Evolutionary conservation across 2,329 filamentous ascomycete genomes (phyloP).

Genomic region (Fonsecaea monophora): DNA sequence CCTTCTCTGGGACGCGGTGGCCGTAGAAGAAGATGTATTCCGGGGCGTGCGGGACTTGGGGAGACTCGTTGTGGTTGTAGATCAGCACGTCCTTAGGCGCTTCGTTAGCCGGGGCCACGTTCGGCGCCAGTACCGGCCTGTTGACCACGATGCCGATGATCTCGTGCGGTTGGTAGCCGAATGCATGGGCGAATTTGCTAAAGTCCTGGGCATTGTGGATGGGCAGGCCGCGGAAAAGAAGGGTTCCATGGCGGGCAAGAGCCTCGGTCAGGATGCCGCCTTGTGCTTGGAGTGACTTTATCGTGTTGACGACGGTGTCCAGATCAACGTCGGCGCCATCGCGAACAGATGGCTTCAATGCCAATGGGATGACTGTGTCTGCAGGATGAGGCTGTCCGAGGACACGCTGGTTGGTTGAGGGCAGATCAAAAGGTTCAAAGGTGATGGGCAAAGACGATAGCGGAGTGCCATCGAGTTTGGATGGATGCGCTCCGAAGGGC

Average conservation of each 20-base stretch:
- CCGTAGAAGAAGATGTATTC: conserved; percentile 61
- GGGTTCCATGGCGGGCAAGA: conserved; percentile 54
- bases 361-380: conserved; percentile 50
- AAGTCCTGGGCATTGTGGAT: conserved; percentile 56
- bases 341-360: conserved; percentile 46
- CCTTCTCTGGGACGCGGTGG: conserved; percentile 47
- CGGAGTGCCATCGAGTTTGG: conserved; percentile 38
- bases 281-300: conserved; percentile 48
- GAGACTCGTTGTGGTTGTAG: conserved; percentile 61
- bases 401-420: conserved; percentile 50
- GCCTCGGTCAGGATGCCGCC: conserved; percentile 49
- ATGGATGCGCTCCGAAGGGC: conserved; percentile 15
- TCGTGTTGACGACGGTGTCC: conserved; percentile 46
- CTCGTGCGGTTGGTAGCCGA: conserved; percentile 57
- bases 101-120: conserved; percentile 58
- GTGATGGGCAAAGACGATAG: conserved; percentile 35
- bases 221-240: conserved; percentile 57
- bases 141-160: conserved; percentile 60
- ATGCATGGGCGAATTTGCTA: conserved; percentile 58
- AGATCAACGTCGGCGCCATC: conserved; percentile 41
- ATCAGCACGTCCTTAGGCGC: conserved; percentile 57
- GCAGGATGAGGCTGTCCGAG: conserved; percentile 51
- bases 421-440: conserved; percentile 52
- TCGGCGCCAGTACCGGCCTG: conserved; percentile 53
- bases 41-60: conserved; percentile 59